Evolutionary conservation across 441 rosid genomes (phyloP).

Genomic region (Francoa sonchifolia): DNA sequence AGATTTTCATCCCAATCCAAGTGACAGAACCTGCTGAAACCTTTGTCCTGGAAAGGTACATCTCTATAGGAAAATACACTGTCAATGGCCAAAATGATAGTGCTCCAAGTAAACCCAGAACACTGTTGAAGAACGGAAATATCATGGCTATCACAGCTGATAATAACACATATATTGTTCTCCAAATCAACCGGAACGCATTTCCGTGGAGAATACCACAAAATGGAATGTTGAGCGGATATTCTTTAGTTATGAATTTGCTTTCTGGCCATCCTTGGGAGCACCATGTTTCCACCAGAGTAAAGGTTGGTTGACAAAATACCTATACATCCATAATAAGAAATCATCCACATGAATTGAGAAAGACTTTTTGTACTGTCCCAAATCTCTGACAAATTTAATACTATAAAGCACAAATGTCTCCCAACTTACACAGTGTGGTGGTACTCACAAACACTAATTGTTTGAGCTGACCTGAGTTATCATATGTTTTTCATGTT

Average conservation of each 20-base stretch:
- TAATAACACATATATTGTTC: neutral
- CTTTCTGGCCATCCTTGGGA: neutral
- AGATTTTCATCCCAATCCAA: conserved; percentile 30
- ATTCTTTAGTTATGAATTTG: neutral
- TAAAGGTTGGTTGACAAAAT: neutral
- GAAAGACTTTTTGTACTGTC: too few relatives aligned
- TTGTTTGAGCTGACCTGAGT: too few relatives aligned
- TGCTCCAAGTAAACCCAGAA: conserved; percentile 3
- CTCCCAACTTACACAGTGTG: too few relatives aligned
- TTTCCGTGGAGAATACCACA: neutral
- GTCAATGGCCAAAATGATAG: conserved; percentile 37
- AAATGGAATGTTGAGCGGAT: neutral
- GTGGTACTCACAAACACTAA: too few relatives aligned
- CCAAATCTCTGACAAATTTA: too few relatives aligned
- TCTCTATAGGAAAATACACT: conserved; percentile 41
- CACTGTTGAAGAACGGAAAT: conserved; percentile 2
- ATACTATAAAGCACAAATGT: too few relatives aligned
- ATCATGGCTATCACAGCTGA: conserved; percentile 1
- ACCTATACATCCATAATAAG: neutral
- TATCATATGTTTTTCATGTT: too few relatives aligned
- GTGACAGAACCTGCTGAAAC: conserved; percentile 21
- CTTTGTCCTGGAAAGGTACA: conserved; percentile 31
- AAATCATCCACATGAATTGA: neutral
- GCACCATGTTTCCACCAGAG: neutral
- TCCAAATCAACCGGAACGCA: conserved; percentile 1